Evolutionary conservation across 371 early-diverging fungal species (phyloP), one percentile per base, ranked within the genome.

Genomic region (Dinochytrium kinnereticum): DNA sequence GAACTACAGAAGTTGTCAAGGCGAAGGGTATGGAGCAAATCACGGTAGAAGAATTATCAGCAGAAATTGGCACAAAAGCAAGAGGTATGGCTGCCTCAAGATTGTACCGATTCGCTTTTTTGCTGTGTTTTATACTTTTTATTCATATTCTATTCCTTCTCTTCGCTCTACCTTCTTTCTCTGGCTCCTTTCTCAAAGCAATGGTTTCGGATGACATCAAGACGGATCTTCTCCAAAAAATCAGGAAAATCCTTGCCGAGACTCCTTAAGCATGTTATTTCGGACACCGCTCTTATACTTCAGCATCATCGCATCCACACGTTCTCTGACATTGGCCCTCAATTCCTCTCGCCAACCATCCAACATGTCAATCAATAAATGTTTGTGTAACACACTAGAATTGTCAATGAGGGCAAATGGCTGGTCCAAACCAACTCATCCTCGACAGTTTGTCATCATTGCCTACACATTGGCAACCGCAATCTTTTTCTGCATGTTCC

Each of bases 21-120:
- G 17, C 71, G 37, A 75, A 77, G 70, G 76, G 80, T 2, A 49
- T 70, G 24, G 78, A 79, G 39, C 61, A 71, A 15, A 59, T 81
- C 26, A 75, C 77, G 3, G 81, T 82, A 7, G 84, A 84, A 10
- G 78, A 78, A 19, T 68, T 84, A 5, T 53, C 80, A 1, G 49
- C 28, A 0, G 84, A 82, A 51, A 74, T 84, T 17, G 64, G 78
- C 1, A 77, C 81, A 2, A 76, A 79, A 57, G 84, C 72, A 7
- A 59, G 81, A 72, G 79, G 83, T 83, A 55, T 90, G 90, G 19
- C 13, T 24, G 50, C 24, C 2, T 2, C 19, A 19, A 40, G 59
- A 34, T 59, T 5, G 19, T 5, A n/a, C 40, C 57, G 24, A 21
- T n/a, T 39, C n/a, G n/a, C n/a, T n/a, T n/a, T n/a, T n/a, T n/a